Evolutionary conservation across 1,284 basidiomycete genomes (phyloP).

Genomic region (Malassezia sympodialis): DNA sequence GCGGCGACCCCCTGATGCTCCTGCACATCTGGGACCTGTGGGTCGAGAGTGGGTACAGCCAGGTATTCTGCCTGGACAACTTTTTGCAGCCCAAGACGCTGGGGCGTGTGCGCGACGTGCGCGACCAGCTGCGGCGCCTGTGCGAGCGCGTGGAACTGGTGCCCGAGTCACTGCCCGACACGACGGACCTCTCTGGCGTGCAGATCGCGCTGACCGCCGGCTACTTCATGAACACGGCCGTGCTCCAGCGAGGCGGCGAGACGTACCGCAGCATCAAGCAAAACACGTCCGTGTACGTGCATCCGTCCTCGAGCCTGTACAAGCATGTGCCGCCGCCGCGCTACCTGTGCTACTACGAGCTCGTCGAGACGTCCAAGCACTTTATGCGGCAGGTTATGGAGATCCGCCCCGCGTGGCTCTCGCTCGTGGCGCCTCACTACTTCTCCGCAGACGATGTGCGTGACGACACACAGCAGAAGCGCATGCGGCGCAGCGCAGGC

Average conservation of each 20-base stretch:
- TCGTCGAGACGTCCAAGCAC: constrained; percentile 57
- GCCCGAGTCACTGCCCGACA: constrained; percentile 73
- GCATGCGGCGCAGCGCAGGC: constrained; percentile 9
- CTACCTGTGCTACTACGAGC: constrained; percentile 80
- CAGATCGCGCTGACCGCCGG: constrained; percentile 91
- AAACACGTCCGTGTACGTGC: constrained; percentile 86
- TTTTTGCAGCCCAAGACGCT: constrained; percentile 96
- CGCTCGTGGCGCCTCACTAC: constrained; percentile 57
- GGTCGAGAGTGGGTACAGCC: constrained; percentile 87
- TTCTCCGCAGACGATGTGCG: constrained; percentile 31
- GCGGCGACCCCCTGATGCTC: constrained; percentile 96
- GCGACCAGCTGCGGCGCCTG: constrained; percentile 81
- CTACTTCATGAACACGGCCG: constrained; percentile 80
- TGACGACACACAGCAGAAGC: constrained; percentile 15
- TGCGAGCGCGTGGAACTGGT: constrained; percentile 95
- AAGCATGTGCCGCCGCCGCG: constrained; percentile 86
- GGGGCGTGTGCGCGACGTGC: constrained; percentile 81
- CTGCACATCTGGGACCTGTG: constrained; percentile 98
- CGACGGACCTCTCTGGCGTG: constrained; percentile 78
- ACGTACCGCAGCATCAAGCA: constrained; percentile 82
- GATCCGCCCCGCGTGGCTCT: constrained; percentile 83
- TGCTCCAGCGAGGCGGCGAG: constrained; percentile 39
- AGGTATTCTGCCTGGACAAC: constrained; percentile 55
- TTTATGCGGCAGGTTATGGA: constrained; percentile 82
- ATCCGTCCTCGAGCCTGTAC: constrained; percentile 89